A percentile compares a stretch with the other conserved stretches of the same genome.
These are phyloP conservation scores for Chlorella sp. DNA, from an alignment of 139 green algal genomes.

Conservation along the genomic window DNA sequence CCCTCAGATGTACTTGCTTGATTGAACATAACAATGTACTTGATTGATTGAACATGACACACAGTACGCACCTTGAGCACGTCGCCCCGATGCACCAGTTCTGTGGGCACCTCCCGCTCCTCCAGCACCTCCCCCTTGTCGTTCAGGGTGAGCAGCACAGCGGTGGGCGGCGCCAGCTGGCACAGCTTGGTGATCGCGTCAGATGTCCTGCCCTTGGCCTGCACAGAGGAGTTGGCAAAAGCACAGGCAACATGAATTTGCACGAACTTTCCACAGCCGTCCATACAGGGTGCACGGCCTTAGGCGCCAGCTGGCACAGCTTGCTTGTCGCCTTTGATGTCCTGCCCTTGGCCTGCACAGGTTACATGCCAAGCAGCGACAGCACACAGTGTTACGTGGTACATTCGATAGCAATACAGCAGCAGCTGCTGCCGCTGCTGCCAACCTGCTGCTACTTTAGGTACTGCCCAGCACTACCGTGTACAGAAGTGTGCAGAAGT, in stretches of 20 bases:
- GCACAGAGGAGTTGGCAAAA: too few relatives aligned
- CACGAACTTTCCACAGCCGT: too few relatives aligned
- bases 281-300: too few relatives aligned
- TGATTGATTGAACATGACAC: too few relatives aligned
- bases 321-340: conserved; percentile 86
- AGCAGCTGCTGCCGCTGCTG: too few relatives aligned
- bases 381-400: background rate
- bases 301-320: conserved; percentile 83
- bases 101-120: conserved; percentile 74
- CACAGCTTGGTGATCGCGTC: conserved; percentile 87
- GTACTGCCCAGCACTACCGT: too few relatives aligned
- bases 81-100: conserved; percentile 89
- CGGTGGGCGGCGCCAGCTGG: conserved; percentile 77
- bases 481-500: too few relatives aligned
- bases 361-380: background rate
- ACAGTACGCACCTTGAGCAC: conserved; percentile 92
- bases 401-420: background rate
- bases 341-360: conserved; percentile 65
- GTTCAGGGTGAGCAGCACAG: conserved; percentile 77
- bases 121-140: conserved; percentile 53
- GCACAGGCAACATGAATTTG: too few relatives aligned
- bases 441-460: too few relatives aligned
- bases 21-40: too few relatives aligned
- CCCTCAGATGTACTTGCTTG: too few relatives aligned
- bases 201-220: conserved; percentile 82